These are phyloP conservation scores for Anthracocystis setariae DNA, from an alignment of 1,284 basidiomycete genomes.

Conservation along the genomic window DNA sequence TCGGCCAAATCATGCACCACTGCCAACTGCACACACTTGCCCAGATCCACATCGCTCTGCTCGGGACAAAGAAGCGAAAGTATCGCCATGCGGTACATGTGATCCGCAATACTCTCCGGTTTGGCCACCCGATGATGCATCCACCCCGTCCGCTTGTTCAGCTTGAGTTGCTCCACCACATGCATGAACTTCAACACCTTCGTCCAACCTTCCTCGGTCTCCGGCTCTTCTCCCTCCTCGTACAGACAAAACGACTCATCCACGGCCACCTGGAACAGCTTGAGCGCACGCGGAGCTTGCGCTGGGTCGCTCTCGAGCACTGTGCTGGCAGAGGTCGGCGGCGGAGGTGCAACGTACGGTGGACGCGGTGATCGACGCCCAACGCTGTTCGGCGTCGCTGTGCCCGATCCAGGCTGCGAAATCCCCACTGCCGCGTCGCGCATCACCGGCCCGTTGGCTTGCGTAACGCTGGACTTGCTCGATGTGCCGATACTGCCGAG, in stretches of 20 bases:
- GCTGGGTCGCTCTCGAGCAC: constrained; percentile 46
- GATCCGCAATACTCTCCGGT: constrained; percentile 82
- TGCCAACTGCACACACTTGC: constrained; percentile 87
- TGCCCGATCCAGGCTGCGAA: constrained; percentile 28
- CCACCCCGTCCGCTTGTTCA: constrained; percentile 66
- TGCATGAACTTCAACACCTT: constrained; percentile 64
- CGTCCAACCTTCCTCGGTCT: constrained; percentile 43
- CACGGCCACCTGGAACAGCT: constrained; percentile 35
- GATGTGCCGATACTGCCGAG: constrained; percentile 15
- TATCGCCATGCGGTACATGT: constrained; percentile 97
- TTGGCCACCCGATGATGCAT: constrained; percentile 59
- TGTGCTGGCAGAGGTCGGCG: constrained; percentile 47
- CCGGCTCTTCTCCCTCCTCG: constrained; percentile 48
- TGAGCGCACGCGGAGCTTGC: constrained; percentile 42
- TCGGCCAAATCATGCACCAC: constrained; percentile 95
- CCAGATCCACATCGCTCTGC: constrained; percentile 71
- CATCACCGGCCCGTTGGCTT: constrained; percentile 6
- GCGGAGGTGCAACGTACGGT: constrained; percentile 60
- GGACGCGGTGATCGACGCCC: constrained; percentile 56
- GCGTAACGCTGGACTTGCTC: constrained; percentile 17
- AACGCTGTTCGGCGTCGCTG: constrained; percentile 39
- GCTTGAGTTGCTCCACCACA: constrained; percentile 61
- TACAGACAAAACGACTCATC: constrained; percentile 38
- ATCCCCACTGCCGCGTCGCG: constrained; percentile 28
- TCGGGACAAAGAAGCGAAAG: constrained; percentile 81